Evolutionary conservation across 2,329 filamentous ascomycete species (phyloP).

Genomic region (Pseudogymnoascus sp.): DNA sequence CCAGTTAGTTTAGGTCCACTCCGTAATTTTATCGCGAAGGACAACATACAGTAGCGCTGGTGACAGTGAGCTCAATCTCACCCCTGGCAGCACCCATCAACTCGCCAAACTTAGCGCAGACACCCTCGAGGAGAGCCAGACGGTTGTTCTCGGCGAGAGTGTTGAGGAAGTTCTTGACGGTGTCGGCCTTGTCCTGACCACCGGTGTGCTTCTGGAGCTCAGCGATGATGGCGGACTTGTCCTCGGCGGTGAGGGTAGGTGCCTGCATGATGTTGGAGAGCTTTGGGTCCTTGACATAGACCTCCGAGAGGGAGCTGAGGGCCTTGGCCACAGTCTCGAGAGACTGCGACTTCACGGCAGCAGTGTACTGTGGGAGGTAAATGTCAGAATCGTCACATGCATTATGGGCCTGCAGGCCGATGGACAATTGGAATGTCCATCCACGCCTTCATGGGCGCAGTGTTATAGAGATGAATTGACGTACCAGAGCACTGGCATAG

Average conservation of each 20-base stretch:
- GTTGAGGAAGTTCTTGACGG: conserved; percentile 86
- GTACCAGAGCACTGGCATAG: conserved; percentile 96
- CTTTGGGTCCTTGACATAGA: conserved; percentile 78
- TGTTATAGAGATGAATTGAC: conserved; percentile 29
- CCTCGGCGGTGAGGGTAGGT: conserved; percentile 66
- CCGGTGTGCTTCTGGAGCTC: conserved; percentile 83
- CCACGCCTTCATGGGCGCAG: neutral
- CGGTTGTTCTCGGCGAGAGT: conserved; percentile 96
- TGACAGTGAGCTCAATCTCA: conserved; percentile 89
- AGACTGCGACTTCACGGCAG: conserved; percentile 76
- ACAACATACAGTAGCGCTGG: conserved; percentile 71
- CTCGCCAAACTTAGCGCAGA: conserved; percentile 78
- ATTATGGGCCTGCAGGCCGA: neutral
- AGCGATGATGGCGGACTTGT: conserved; percentile 79
- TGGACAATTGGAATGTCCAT: neutral
- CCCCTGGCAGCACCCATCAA: conserved; percentile 85
- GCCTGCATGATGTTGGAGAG: conserved; percentile 67
- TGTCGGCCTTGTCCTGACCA: conserved; percentile 60
- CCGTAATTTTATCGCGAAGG: neutral
- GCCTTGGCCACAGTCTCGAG: conserved; percentile 82
- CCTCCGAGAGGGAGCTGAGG: conserved; percentile 59
- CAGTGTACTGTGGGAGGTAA: conserved; percentile 67
- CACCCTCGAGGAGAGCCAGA: conserved; percentile 69
- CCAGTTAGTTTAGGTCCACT: neutral
- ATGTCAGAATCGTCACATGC: conserved; percentile 6